A percentile compares a stretch with the other conserved stretches of the same genome.
Evolutionary conservation across 495 filamentous ascomycete species (phyloP).

Genomic region (Neurospora sp.): DNA sequence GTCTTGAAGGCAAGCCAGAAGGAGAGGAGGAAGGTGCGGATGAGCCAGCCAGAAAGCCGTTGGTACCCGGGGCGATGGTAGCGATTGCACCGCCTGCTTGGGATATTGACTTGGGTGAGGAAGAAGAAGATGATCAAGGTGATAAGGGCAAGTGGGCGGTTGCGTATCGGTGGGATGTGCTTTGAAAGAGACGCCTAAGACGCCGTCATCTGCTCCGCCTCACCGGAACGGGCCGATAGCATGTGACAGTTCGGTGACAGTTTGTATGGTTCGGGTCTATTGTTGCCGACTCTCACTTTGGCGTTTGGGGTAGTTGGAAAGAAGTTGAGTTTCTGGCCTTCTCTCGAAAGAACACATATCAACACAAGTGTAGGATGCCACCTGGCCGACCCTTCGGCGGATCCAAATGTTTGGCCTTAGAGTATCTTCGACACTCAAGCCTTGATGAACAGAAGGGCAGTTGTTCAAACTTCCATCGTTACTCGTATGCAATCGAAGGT

Average conservation of each 20-base stretch:
- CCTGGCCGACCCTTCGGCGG: background rate
- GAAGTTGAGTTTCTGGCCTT: background rate
- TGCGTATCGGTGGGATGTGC: slow-evolving; percentile 33
- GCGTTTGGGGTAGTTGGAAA: background rate
- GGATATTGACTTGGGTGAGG: slow-evolving; percentile 30
- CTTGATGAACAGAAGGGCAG: background rate
- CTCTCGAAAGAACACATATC: background rate
- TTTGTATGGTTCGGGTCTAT: background rate
- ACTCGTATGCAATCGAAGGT: background rate
- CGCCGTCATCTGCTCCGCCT: background rate
- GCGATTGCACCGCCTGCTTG: slow-evolving; percentile 31
- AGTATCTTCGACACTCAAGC: background rate
- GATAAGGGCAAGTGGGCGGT: slow-evolving; percentile 27
- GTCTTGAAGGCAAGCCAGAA: background rate
- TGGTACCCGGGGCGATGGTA: slow-evolving; percentile 23
- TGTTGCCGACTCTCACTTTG: background rate
- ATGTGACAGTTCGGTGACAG: background rate
- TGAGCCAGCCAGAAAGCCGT: slow-evolving; percentile 12
- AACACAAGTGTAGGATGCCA: background rate
- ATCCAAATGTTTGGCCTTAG: background rate
- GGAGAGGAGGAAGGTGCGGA: slow-evolving; percentile 11
- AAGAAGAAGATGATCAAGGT: background rate
- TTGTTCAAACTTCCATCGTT: background rate
- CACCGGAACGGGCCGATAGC: background rate
- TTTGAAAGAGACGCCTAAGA: background rate